These are phyloP conservation scores for Symbiodinium natans DNA, from an alignment of 73 alveolate genomes.

Conservation along the genomic window DNA sequence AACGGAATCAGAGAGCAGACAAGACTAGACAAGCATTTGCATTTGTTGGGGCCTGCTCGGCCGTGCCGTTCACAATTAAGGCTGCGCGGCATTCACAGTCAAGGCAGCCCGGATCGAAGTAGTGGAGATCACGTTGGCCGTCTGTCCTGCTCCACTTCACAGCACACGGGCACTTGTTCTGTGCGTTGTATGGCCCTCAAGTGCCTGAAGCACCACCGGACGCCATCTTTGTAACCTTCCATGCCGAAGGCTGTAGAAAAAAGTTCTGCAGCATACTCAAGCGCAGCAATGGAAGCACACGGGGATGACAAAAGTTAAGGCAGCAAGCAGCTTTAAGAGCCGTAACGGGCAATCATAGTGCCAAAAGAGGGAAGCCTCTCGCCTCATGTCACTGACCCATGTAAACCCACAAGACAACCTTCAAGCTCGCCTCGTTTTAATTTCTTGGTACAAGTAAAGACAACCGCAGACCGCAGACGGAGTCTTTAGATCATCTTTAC, in stretches of 20 bases:
- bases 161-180: background rate
- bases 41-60: background rate
- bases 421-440: no score
- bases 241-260: background rate
- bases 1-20: background rate
- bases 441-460: no score
- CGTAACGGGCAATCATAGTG: no score
- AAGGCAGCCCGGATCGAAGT: conserved; percentile 62
- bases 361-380: no score
- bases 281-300: no score
- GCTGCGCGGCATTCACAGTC: conserved; percentile 55
- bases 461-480: no score
- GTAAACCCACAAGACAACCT: no score
- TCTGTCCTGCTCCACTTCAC: conserved; percentile 23
- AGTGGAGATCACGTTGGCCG: conserved; percentile 63
- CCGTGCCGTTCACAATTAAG: background rate
- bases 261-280: background rate
- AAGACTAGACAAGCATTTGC: no score
- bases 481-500: no score
- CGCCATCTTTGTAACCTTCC: conserved; percentile 15
- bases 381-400: no score
- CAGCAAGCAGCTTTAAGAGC: no score
- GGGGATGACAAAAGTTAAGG: no score
- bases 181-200: background rate
- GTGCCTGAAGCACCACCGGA: conserved; percentile 44